A percentile compares a stretch with the other conserved stretches of the same genome.
These are phyloP conservation scores for Prosopis cineraria DNA, from an alignment of 306 rosid species.

Conservation along the genomic window DNA sequence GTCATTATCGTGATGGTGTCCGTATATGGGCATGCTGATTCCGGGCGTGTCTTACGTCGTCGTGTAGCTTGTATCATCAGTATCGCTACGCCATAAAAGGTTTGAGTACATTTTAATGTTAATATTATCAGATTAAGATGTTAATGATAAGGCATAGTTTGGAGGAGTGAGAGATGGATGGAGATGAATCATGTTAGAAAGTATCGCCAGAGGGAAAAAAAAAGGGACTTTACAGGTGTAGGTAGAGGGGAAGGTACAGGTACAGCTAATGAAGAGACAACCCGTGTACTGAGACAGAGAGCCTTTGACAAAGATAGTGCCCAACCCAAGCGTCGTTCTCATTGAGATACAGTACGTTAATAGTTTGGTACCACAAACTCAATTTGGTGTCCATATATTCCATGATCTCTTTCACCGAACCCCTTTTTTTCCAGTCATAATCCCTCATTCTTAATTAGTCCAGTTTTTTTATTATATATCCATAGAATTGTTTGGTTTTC, in stretches of 20 bases:
- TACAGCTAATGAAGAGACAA: not conserved
- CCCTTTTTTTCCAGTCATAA: no score
- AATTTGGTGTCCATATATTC: no score
- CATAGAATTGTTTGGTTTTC: no score
- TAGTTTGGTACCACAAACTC: no score
- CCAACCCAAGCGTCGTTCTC: not conserved
- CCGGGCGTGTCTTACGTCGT: not conserved
- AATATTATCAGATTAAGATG: no score
- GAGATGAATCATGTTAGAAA: conserved; percentile 14
- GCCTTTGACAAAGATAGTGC: not conserved
- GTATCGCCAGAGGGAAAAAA: not conserved
- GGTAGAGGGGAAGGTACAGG: not conserved
- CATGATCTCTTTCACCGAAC: no score
- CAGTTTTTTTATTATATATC: no score
- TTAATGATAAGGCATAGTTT: not conserved
- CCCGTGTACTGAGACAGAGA: not conserved
- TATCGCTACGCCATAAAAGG: no score
- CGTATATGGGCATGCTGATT: not conserved
- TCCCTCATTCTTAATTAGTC: no score
- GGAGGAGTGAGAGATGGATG: not conserved
- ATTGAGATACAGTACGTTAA: no score
- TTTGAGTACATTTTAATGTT: no score
- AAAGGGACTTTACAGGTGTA: not conserved
- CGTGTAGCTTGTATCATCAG: not conserved
- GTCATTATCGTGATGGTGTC: conserved; percentile 14